Conservation (phyloP, 192 early-diverging fungal species). For the Coemansia sp. region DNA sequence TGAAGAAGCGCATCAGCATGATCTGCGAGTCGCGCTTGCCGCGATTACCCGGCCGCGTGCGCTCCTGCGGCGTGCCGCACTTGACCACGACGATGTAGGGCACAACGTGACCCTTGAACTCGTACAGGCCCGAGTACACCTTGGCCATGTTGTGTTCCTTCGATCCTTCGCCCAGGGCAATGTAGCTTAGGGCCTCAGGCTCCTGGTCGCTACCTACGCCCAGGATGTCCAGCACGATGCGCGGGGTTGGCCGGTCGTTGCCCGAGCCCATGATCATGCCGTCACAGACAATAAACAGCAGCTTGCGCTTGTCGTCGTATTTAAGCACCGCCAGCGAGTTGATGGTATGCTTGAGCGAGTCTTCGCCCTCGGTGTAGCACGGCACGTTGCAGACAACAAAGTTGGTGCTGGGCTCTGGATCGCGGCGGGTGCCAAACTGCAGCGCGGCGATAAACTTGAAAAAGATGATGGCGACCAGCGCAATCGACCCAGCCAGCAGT, state of each 20-base stretch:
- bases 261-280: slow-evolving; percentile 96
- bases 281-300: slow-evolving; percentile 93
- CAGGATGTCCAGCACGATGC: slow-evolving; percentile 94
- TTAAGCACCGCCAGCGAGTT: slow-evolving; percentile 86
- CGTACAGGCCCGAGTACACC: slow-evolving; percentile 95
- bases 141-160: slow-evolving; percentile 97
- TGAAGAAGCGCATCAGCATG: slow-evolving; percentile 96
- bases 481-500: slow-evolving; percentile 70
- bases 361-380: slow-evolving; percentile 97
- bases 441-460: slow-evolving; percentile 97
- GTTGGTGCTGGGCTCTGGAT: slow-evolving; percentile 79
- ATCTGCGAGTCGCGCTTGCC: slow-evolving; percentile 99
- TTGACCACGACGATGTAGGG: slow-evolving; percentile 97
- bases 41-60: slow-evolving; percentile 86
- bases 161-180: slow-evolving; percentile 84
- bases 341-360: slow-evolving; percentile 85
- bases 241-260: slow-evolving; percentile 93
- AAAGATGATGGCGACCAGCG: slow-evolving; percentile 79
- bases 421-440: slow-evolving; percentile 70
- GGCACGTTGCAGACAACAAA: slow-evolving; percentile 94
- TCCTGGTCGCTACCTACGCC: slow-evolving; percentile 81
- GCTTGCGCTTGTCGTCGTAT: slow-evolving; percentile 97
- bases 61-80: slow-evolving; percentile 82
- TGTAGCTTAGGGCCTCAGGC: slow-evolving; percentile 80
- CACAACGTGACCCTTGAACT: slow-evolving; percentile 86